Base-by-base conservation (phyloP, 805 yeast genomes). In the Cyberlindnera amylophila region DNA sequence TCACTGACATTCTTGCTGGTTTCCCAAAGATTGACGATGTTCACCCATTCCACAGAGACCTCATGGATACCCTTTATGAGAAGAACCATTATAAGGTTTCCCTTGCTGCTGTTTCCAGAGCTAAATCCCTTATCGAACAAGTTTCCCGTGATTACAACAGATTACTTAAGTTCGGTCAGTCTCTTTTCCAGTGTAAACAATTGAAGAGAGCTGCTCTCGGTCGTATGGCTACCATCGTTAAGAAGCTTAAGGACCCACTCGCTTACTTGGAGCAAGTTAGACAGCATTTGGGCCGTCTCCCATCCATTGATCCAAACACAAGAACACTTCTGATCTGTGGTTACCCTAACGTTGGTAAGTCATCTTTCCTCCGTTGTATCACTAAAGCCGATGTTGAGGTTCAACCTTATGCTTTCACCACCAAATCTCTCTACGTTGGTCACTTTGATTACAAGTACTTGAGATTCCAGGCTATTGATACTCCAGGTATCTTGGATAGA, bases 321-420 rank as follows among this genome's bases (percentile, higher is more conserved):
- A 85, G 99, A 74, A 93, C 99, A 18, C 72, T 93, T 56, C 76
- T 93, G 59, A 91, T 93, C 61, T 93, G 99, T 72, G 99, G 99
- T 49, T 93, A 93, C 69, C 99, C 99, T 44, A 93, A 93, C 67
- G 99, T 93, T 48, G 99, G 99, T 70, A 93, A 93, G 69, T 93
- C 99, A 12, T 88, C 96, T 13, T 93, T 93, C 69, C 75, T 93
- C 66, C 77, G 81, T 61, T 80, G 93, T 65, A 86, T 93, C 68
- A 93, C 99, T 51, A 86, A 95, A 59, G 98, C 98, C 31, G 98
- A 93, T 59, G 99, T 93, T 46, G 99, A 93, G 63, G 99, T 93
- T 48, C 99, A 93, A 69, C 99, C 99, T 32, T 93, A 93, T 67
- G 99, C 99, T 27, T 93, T 93, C 81, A 93, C 99, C 54, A 93